These are phyloP conservation scores for Lablab purpureus DNA, from an alignment of 306 rosid genomes.

Conservation along the genomic window DNA sequence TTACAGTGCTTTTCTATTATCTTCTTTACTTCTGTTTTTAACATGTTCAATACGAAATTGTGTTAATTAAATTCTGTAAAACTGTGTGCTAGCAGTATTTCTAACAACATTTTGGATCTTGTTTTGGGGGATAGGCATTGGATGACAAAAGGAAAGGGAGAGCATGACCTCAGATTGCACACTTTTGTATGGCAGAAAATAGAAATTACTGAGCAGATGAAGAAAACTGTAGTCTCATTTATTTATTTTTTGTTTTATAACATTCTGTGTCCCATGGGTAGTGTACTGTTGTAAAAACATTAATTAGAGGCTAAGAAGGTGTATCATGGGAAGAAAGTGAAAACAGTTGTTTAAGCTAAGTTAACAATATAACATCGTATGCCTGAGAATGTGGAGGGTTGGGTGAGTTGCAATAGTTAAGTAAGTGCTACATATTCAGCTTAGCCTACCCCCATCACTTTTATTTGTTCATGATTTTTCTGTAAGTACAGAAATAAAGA, in stretches of 20 bases:
- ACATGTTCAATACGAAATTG: neutral
- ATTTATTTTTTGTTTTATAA: conserved; percentile 21
- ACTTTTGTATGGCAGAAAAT: conserved; percentile 17
- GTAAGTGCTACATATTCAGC: neutral
- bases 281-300: conserved; percentile 18
- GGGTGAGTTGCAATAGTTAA: neutral
- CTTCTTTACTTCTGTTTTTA: neutral
- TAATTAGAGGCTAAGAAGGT: conserved; percentile 27
- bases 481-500: neutral
- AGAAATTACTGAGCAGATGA: neutral
- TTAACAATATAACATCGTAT: conserved; percentile 13
- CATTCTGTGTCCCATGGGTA: conserved; percentile 8
- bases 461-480: neutral
- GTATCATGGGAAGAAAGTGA: conserved; percentile 14
- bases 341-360: neutral
- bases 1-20: neutral
- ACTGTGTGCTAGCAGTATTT: conserved; percentile 13
- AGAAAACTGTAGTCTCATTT: conserved; percentile 33
- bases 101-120: conserved; percentile 35
- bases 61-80: conserved; percentile 26
- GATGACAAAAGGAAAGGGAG: conserved; percentile 62
- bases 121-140: conserved; percentile 51
- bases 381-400: neutral
- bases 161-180: conserved; percentile 43
- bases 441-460: neutral